Evolutionary conservation across 495 filamentous ascomycete genomes (phyloP), one percentile per base, ranked within the genome.

Genomic region (Thermothielavioides terrestris): DNA sequence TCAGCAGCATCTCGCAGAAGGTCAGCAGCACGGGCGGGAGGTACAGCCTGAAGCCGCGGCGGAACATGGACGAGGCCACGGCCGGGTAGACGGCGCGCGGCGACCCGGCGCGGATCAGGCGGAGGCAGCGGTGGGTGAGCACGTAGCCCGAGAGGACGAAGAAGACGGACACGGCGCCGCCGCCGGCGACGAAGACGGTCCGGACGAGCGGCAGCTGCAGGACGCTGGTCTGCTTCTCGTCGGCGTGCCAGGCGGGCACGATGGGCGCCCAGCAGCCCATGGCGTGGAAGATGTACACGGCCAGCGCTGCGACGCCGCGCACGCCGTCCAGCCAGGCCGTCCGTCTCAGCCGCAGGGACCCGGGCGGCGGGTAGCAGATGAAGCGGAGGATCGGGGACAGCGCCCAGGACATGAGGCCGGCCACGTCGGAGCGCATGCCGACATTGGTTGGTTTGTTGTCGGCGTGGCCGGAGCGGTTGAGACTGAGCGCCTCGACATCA

Each of bases 81-180:
- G 23, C 38, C n/a, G 26, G 39, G 30, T 44, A 41, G 23, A 44
- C 44, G 3, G 32, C 42, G 31, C 31, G 36, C 14, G 22, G 9
- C 3, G 34, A 20, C 6, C 45, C 39, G 9, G n/a, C 12, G 40
- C 47, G 38, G 10, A 49, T 49, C 21, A 45, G 42, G 27, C 42
- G 75, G 14, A 80, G 54, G 1, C 77, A 76, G 48, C 80, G 78
- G 46, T 77, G 74, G 15, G 77, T 77, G 6, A 83, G 65, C 2
- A 80, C 78, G 46, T 77, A 79, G 50, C 80, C 79, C 5, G 77
- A 81, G 38, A 83, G 75, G 38, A 82, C 77, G 60, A 82, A 82
- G 68, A 83, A 83, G 38, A 81, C 75, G 56, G 75, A 70, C 15
- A 83, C 80, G 76, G 79, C 79, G 35, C 79, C 73, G 49, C 75